Conservation (phyloP, 169 alveolate genomes). For the Plasmodium vivax region DNA sequence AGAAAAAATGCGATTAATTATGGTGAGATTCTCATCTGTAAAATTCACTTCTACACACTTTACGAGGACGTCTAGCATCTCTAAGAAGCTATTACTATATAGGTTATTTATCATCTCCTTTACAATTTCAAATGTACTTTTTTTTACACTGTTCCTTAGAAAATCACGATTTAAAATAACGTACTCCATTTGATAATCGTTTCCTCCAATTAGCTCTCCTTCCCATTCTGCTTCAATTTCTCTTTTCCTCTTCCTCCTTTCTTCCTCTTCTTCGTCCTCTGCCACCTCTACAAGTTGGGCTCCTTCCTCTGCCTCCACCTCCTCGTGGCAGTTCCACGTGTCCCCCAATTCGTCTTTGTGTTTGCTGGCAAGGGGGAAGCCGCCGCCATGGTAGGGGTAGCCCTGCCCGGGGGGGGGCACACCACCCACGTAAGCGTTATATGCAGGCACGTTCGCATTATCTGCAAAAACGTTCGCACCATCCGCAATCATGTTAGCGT, state of each 20-base stretch:
- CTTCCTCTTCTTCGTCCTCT: not conserved
- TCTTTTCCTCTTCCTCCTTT: not conserved
- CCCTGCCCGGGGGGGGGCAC: not conserved
- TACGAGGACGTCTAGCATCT: constrained; percentile 36
- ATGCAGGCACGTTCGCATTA: too few species aligned
- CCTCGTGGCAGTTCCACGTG: not conserved
- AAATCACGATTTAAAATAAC: constrained; percentile 3
- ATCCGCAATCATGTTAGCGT: not conserved
- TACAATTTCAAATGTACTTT: not conserved
- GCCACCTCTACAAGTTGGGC: not conserved
- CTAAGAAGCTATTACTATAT: constrained; percentile 8
- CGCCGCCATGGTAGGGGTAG: not conserved
- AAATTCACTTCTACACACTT: constrained; percentile 58
- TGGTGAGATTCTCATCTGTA: constrained; percentile 14
- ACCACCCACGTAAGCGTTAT: too few species aligned
- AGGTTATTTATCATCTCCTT: constrained; percentile 14
- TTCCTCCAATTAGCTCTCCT: not conserved
- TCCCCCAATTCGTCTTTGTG: not conserved
- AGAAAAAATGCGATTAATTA: constrained; percentile 41
- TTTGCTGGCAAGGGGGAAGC: not conserved
- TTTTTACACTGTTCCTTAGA: not conserved
- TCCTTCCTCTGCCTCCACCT: not conserved
- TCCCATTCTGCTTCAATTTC: not conserved
- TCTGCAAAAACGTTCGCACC: not conserved
- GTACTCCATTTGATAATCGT: not conserved